These are phyloP conservation scores for Echria macrotheca DNA, from an alignment of 495 filamentous ascomycete species.

Conservation along the genomic window DNA sequence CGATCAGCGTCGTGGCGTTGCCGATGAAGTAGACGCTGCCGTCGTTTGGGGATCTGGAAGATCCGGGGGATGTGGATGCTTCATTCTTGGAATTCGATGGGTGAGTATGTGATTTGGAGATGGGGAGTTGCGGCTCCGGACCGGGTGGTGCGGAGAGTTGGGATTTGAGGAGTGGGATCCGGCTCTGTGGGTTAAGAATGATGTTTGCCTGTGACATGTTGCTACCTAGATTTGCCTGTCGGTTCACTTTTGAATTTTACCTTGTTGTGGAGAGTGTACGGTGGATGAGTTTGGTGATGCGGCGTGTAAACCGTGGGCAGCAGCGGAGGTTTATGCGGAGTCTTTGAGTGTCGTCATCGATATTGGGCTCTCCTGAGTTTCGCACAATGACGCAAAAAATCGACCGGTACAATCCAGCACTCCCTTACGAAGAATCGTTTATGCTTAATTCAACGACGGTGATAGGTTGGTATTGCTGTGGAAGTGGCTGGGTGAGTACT, in stretches of 20 bases:
- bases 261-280: not conserved
- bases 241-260: not conserved
- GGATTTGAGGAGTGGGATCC: conserved; percentile 18
- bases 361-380: too few species aligned
- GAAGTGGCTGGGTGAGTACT: too few species aligned
- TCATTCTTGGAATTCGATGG: conserved; percentile 6
- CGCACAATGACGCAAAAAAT: too few species aligned
- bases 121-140: conserved; percentile 12
- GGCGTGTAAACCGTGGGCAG: too few species aligned
- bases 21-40: conserved; percentile 53
- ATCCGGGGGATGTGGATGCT: not conserved
- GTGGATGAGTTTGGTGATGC: too few species aligned
- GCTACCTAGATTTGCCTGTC: not conserved
- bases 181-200: conserved; percentile 18
- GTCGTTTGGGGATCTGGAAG: not conserved
- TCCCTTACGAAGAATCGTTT: too few species aligned
- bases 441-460: too few species aligned
- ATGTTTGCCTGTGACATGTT: conserved; percentile 1
- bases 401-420: too few species aligned
- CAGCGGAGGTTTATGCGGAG: too few species aligned
- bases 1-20: conserved; percentile 61
- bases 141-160: conserved; percentile 14
- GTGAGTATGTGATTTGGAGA: conserved; percentile 15
- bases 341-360: too few species aligned
- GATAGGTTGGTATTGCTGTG: too few species aligned